phyloP scores from a whole-genome alignment of 805 yeast species.

The Komagataella ulmi region DNA sequence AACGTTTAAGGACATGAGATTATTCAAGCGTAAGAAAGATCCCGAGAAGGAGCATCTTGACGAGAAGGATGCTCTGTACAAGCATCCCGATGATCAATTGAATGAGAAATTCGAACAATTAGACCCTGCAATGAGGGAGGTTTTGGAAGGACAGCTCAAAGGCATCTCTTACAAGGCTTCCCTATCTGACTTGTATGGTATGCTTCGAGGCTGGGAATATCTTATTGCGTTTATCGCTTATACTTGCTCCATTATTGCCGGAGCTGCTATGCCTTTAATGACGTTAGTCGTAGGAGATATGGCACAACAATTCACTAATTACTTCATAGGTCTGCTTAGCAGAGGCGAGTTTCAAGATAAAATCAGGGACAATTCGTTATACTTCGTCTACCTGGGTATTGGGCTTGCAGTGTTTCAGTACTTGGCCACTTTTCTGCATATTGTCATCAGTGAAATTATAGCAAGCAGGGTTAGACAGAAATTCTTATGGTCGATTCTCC shows the following conservation, averaged over 20 bases:
- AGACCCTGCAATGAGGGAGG: background rate
- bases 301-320: slow-evolving; percentile 20
- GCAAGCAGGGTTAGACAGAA: slow-evolving; percentile 20
- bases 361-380: slow-evolving; percentile 21
- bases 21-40: background rate
- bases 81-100: background rate
- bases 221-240: slow-evolving; percentile 15
- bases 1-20: background rate
- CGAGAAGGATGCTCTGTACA: slow-evolving; percentile 11
- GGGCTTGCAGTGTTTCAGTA: slow-evolving; percentile 18
- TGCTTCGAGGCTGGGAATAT: slow-evolving; percentile 12
- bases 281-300: slow-evolving; percentile 24
- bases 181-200: background rate
- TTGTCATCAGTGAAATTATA: slow-evolving; percentile 24
- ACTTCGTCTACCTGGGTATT: slow-evolving; percentile 24
- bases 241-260: slow-evolving; percentile 18
- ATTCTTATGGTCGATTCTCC: slow-evolving; percentile 19
- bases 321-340: slow-evolving; percentile 9
- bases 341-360: slow-evolving; percentile 16
- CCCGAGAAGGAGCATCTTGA: slow-evolving; percentile 6
- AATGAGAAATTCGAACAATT: background rate
- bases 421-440: slow-evolving; percentile 20
- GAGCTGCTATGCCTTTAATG: slow-evolving; percentile 25
- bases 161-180: background rate
- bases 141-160: background rate